Base-by-base conservation (phyloP, 2,329 filamentous ascomycete species). In the Rhynchosporium secalis region DNA sequence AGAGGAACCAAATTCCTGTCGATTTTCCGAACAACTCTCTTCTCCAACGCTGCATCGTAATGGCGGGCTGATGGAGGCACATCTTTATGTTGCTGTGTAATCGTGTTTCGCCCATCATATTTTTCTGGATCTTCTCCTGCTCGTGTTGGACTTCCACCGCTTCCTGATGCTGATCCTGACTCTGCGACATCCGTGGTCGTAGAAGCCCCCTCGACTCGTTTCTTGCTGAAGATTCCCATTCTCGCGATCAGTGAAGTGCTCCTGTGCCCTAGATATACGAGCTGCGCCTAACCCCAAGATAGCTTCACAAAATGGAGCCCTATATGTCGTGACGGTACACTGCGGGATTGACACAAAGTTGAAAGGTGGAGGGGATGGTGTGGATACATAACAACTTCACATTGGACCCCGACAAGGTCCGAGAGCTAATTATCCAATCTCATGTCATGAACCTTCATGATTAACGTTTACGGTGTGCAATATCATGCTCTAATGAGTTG, bases 1-100 rank as follows among this genome's bases (percentile, higher is more conserved):
- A 71, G 60, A 29, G 68, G 63, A 12, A 88, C 82, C 36, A 89
- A 76, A 63, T 79, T 79, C 58, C 78, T 77, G 72, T 89, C 86
- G 62, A 89, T 78, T 72, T 83, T 86, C 70, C 75, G 79, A 45
- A 85, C 73, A 12, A 88, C 78, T 41, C 74, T 72, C 36, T 72
- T 75, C 69, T 87, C 86, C 70, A 66, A 38, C 8, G 51, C 68
- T 10, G 33, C n/a, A 65, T 66, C 71, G 70, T 38, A 51, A 26
- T 58, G 62, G 20, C 13, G 49, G 33, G 56, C 28, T 20, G 9
- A 15, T 47, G 55, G 48, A 12, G 47, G 33, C 20, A 9, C 38
- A 28, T 54, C 33, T 7, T 58, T 26, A 49, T 46, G 28, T 31
- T 45, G 33, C 8, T 9, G 26, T 26, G 29, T 43, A 4, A 20